These are phyloP conservation scores for Chrysosporium queenslandicum DNA, from an alignment of 2,329 filamentous ascomycete species.

Conservation along the genomic window DNA sequence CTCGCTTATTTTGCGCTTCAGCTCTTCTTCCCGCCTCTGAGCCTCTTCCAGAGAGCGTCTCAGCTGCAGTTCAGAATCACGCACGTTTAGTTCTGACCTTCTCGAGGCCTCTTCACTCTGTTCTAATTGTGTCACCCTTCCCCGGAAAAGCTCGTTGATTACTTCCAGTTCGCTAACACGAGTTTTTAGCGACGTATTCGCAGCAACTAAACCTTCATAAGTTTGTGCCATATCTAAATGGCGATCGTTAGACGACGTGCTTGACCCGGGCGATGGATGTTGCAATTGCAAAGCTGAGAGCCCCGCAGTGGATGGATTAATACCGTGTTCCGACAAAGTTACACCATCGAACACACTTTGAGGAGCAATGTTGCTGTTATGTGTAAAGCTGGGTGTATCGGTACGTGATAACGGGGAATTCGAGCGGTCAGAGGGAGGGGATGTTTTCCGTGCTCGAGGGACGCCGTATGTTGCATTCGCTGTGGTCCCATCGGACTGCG, in stretches of 20 bases:
- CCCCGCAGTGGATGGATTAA: constrained; percentile 47
- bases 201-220: constrained; percentile 67
- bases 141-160: constrained; percentile 75
- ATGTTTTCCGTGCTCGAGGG: constrained; percentile 59
- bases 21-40: constrained; percentile 65
- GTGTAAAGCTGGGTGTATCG: constrained; percentile 64
- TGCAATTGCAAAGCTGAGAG: constrained; percentile 44
- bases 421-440: constrained; percentile 61
- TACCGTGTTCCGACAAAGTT: constrained; percentile 56
- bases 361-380: constrained; percentile 56
- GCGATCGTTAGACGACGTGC: constrained; percentile 50
- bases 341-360: constrained; percentile 70
- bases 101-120: constrained; percentile 61
- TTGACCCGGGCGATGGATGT: constrained; percentile 50
- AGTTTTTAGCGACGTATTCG: constrained; percentile 83
- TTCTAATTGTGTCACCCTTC: constrained; percentile 65
- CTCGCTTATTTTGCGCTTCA: constrained; percentile 74
- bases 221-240: constrained; percentile 62
- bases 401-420: constrained; percentile 72
- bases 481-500: constrained; percentile 46
- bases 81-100: constrained; percentile 47
- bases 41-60: constrained; percentile 62
- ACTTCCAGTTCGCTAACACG: constrained; percentile 90
- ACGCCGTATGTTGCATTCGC: constrained; percentile 48
- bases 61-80: constrained; percentile 47